A percentile compares a stretch with the other conserved stretches of the same genome.
Evolutionary conservation across 2,329 filamentous ascomycete genomes (phyloP).

Genomic region (Gremmenia infestans): DNA sequence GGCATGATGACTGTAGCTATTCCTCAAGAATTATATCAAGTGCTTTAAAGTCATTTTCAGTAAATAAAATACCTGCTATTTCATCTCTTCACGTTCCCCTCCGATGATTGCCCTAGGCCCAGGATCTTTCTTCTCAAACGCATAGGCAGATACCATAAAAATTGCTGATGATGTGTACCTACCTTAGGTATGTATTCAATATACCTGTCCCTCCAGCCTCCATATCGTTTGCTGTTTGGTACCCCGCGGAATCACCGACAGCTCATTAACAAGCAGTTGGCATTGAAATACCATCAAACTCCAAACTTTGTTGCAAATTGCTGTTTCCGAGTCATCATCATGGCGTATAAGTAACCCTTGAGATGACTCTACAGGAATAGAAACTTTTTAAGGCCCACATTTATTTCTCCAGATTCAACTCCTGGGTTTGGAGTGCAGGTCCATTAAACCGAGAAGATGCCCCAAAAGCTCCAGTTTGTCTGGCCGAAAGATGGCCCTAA

Average conservation of each 20-base stretch:
- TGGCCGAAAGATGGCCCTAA: conserved; percentile 29
- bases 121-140: too few species aligned
- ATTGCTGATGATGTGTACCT: not conserved
- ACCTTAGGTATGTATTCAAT: not conserved
- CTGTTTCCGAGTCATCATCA: conserved; percentile 14
- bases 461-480: conserved; percentile 19
- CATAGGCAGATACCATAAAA: not conserved
- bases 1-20: too few species aligned
- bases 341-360: not conserved
- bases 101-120: too few species aligned
- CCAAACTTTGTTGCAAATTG: conserved; percentile 12
- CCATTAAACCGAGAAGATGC: not conserved
- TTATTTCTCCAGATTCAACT: not conserved
- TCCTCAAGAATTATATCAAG: too few species aligned
- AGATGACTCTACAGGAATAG: not conserved
- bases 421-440: not conserved
- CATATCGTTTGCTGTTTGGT: conserved; percentile 13
- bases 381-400: not conserved
- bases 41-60: too few species aligned
- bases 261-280: conserved; percentile 16
- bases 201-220: not conserved
- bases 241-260: conserved; percentile 16
- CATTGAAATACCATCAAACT: conserved; percentile 6
- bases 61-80: too few species aligned
- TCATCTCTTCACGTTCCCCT: too few species aligned